Evolutionary conservation across 148 eudicot genomes (phyloP).

Genomic region (Rhododendron ovatum): DNA sequence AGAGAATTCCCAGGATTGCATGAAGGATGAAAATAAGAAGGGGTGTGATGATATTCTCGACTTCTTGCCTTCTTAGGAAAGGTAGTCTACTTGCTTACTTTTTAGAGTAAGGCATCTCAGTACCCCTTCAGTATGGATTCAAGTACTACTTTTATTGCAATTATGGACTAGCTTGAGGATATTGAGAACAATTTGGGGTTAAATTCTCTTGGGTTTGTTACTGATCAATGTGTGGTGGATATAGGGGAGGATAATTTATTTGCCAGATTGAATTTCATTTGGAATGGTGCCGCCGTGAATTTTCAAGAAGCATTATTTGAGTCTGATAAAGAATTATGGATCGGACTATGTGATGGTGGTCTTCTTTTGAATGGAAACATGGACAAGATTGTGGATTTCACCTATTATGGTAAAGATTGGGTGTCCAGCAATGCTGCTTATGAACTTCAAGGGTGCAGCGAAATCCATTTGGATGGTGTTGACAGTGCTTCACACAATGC

Average conservation of each 20-base stretch:
- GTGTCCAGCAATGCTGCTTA: background rate
- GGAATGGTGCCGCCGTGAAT: slow-evolving; percentile 7
- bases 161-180: too few relatives aligned
- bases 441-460: background rate
- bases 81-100: too few relatives aligned
- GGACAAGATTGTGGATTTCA: slow-evolving; percentile 14
- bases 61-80: too few relatives aligned
- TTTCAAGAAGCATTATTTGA: background rate
- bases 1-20: too few relatives aligned
- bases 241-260: slow-evolving; percentile 13
- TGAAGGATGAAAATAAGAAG: too few relatives aligned
- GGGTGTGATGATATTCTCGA: too few relatives aligned
- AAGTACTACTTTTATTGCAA: too few relatives aligned
- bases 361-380: background rate
- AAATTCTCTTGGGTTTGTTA: too few relatives aligned
- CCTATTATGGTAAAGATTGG: background rate
- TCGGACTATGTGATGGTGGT: slow-evolving; percentile 6
- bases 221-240: too few relatives aligned
- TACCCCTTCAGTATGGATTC: too few relatives aligned
- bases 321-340: background rate
- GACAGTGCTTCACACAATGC: slow-evolving; percentile 29
- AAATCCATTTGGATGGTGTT: background rate
- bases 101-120: too few relatives aligned
- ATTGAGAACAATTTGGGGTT: too few relatives aligned
- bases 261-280: slow-evolving; percentile 19